Evolutionary conservation across 148 eudicot species (phyloP).

Genomic region (Rhododendron simsii): DNA sequence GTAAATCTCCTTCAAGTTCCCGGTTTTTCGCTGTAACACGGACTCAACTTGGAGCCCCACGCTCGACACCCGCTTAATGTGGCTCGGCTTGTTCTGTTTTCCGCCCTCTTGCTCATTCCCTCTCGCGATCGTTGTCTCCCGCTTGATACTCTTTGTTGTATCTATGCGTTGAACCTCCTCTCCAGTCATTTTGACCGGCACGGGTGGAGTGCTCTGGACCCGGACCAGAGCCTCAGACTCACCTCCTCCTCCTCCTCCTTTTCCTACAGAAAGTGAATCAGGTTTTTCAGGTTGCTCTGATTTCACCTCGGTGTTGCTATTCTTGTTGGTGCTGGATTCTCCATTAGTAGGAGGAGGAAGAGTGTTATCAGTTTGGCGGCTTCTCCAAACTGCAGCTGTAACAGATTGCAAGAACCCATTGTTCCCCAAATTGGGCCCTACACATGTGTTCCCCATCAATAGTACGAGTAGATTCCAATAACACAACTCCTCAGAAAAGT

Average conservation of each 20-base stretch:
- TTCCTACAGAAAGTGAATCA: slow-evolving; percentile 8
- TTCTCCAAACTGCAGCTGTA: slow-evolving; percentile 26
- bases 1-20: slow-evolving; percentile 40
- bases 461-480: neutral
- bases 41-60: slow-evolving; percentile 44
- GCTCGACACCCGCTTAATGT: slow-evolving; percentile 34
- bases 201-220: slow-evolving; percentile 17
- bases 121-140: slow-evolving; percentile 17
- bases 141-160: slow-evolving; percentile 12
- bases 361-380: slow-evolving; percentile 13
- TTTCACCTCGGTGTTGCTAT: neutral
- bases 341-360: slow-evolving; percentile 20
- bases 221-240: neutral
- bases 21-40: slow-evolving; percentile 44
- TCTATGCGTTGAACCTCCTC: slow-evolving; percentile 13
- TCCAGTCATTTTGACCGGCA: slow-evolving; percentile 8
- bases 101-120: neutral
- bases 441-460: slow-evolving; percentile 37
- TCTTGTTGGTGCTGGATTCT: slow-evolving; percentile 5
- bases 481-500: neutral
- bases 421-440: slow-evolving; percentile 28
- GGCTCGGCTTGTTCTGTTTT: slow-evolving; percentile 14
- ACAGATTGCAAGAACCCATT: slow-evolving; percentile 41
- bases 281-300: neutral
- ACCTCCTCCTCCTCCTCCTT: neutral